Conservation (phyloP, 2,329 filamentous ascomycete species). For the Laburnicola sp. region DNA sequence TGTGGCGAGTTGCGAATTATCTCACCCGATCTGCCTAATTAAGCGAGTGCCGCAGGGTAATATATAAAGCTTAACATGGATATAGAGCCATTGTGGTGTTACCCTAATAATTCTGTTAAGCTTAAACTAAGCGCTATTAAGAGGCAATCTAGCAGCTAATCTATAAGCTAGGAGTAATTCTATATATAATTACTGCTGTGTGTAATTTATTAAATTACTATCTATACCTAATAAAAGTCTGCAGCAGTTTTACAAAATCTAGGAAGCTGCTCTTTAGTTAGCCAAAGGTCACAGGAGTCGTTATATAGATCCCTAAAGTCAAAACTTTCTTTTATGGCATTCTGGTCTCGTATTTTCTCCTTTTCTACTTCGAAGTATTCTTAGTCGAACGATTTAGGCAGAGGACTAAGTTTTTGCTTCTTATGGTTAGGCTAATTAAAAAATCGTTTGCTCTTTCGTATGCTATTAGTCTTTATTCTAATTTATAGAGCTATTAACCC, state of each 20-base stretch:
- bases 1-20: neutral
- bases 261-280: neutral
- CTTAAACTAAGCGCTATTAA: neutral
- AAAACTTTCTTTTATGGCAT: conserved; percentile 8
- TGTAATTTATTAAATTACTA: neutral
- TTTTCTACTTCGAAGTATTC: conserved; percentile 8
- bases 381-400: conserved; percentile 4
- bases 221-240: conserved; percentile 1
- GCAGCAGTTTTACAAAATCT: conserved; percentile 6
- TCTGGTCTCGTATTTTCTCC: conserved; percentile 3
- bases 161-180: neutral
- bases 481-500: neutral
- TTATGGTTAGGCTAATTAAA: conserved; percentile 3
- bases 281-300: neutral
- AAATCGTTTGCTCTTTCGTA: conserved; percentile 9
- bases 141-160: neutral
- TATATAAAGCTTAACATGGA: neutral
- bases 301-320: conserved; percentile 7
- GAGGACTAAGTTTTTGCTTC: conserved; percentile 7
- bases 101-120: neutral
- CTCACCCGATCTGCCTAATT: neutral
- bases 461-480: neutral
- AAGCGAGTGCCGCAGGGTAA: neutral
- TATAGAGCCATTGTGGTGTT: neutral
- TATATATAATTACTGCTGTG: neutral